Percentiles rank a stretch among this genome's conserved stretches.
phyloP scores from a whole-genome alignment of 768 basidiomycete species.

The Pisolithus sp. region DNA sequence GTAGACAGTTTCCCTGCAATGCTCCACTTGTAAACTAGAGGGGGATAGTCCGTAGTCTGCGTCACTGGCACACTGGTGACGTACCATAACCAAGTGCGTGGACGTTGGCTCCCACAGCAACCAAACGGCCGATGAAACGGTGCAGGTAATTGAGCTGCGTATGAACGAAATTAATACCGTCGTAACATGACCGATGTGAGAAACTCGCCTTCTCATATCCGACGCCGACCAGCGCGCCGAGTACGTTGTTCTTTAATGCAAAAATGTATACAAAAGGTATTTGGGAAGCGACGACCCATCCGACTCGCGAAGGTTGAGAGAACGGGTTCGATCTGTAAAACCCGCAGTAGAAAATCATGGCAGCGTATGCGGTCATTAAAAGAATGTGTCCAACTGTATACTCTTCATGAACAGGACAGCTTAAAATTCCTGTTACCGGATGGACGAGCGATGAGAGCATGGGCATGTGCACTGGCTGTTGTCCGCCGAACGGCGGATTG shows the following conservation, averaged over 20 bases:
- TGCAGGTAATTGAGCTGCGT: conserved; percentile 68
- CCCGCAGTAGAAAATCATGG: conserved; percentile 37
- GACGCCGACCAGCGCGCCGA: conserved; percentile 49
- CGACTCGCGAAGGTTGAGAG: conserved; percentile 39
- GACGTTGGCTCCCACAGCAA: conserved; percentile 53
- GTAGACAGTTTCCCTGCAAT: conserved; percentile 33
- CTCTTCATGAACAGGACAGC: conserved; percentile 36
- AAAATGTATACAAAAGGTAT: conserved; percentile 58
- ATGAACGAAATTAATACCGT: conserved; percentile 1
- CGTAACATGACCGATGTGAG: not conserved
- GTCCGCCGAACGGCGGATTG: not conserved
- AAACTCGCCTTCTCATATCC: conserved; percentile 59
- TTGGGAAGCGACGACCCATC: conserved; percentile 54
- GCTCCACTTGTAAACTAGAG: conserved; percentile 52
- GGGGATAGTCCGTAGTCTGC: not conserved
- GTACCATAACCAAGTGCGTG: conserved; percentile 54
- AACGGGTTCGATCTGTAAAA: conserved; percentile 49
- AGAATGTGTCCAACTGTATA: conserved; percentile 45
- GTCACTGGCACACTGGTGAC: conserved; percentile 14
- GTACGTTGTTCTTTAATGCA: conserved; percentile 62
- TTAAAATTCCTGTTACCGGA: conserved; percentile 35
- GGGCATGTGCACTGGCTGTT: conserved; percentile 26
- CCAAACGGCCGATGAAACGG: conserved; percentile 54
- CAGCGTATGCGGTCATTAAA: conserved; percentile 42
- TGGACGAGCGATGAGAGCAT: conserved; percentile 37